Percentiles rank a stretch among this genome's conserved stretches.
Evolutionary conservation across 148 eudicot species (phyloP).

Genomic region (Chenopodium album): DNA sequence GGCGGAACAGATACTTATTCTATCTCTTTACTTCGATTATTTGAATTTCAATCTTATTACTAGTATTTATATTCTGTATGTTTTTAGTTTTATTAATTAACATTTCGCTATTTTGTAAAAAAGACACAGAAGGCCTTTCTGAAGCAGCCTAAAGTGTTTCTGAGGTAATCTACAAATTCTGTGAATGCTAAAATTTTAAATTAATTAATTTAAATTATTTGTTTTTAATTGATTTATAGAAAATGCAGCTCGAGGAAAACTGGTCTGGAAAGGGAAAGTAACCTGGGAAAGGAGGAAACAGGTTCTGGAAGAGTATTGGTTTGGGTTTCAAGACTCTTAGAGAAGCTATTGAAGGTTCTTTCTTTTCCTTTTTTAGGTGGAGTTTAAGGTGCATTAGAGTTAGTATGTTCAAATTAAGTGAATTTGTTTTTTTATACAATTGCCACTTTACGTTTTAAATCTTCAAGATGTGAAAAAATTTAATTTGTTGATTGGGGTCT

Average conservation of each 20-base stretch:
- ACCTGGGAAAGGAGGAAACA: slow-evolving; percentile 42
- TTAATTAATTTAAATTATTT: neutral
- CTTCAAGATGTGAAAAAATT: too few species aligned
- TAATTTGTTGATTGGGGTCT: neutral
- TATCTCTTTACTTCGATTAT: neutral
- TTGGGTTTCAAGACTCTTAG: slow-evolving; percentile 57
- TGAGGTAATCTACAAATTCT: slow-evolving; percentile 16
- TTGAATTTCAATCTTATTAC: neutral
- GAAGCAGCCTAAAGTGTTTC: slow-evolving; percentile 51
- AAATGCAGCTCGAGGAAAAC: slow-evolving; percentile 44
- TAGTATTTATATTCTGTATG: too few species aligned
- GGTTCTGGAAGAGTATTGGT: slow-evolving; percentile 41
- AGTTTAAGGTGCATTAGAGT: neutral
- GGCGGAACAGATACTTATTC: slow-evolving; percentile 41
- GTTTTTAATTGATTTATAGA: neutral
- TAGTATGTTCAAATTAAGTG: too few species aligned
- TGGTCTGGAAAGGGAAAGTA: slow-evolving; percentile 48
- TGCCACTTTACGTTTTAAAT: too few species aligned
- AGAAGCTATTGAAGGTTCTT: slow-evolving; percentile 49
- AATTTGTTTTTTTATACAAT: too few species aligned
- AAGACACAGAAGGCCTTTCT: slow-evolving; percentile 51
- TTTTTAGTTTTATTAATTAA: neutral
- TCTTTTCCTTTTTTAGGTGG: neutral
- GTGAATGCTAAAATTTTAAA: too few species aligned
- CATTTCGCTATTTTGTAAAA: neutral